Percentiles rank a stretch among this genome's conserved stretches.
phyloP scores from a whole-genome alignment of 1,139 yeast genomes.

The Candida gigantensis region DNA sequence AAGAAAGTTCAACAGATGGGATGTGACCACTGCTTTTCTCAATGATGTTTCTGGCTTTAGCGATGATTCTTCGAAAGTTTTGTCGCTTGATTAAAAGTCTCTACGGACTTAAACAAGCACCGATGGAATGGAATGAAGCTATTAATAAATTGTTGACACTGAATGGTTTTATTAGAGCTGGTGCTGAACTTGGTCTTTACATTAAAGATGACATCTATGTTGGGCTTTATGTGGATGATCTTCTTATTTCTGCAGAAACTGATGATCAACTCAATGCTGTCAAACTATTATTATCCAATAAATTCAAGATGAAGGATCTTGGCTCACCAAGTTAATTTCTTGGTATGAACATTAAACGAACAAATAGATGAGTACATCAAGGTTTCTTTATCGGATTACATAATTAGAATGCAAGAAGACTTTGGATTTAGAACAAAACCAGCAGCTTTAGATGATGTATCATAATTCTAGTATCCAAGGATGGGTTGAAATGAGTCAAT shows the following conservation, averaged over 20 bases:
- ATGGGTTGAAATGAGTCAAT: too few relatives aligned
- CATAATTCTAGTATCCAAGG: too few relatives aligned
- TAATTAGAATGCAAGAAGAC: neutral
- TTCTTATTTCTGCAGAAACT: slow-evolving; percentile 10
- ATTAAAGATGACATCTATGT: slow-evolving; percentile 1
- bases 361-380: neutral
- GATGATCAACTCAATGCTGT: slow-evolving; percentile 1
- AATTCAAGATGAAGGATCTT: slow-evolving; percentile 10
- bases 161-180: slow-evolving; percentile 4
- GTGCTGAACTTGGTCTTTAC: slow-evolving; percentile 2
- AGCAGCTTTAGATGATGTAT: too few relatives aligned
- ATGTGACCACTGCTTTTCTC: too few relatives aligned
- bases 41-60: too few relatives aligned
- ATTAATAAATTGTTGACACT: slow-evolving; percentile 6
- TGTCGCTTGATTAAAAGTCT: too few relatives aligned
- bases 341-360: slow-evolving; percentile 4
- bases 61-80: too few relatives aligned
- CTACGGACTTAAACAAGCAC: slow-evolving; percentile 12
- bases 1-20: too few relatives aligned
- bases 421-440: too few relatives aligned
- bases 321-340: slow-evolving; percentile 2
- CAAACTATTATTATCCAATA: slow-evolving; percentile 1
- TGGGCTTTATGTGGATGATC: slow-evolving; percentile 9
- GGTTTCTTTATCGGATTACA: neutral
- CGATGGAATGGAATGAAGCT: slow-evolving; percentile 9